Evolutionary conservation across 495 filamentous ascomycete genomes (phyloP).

Genomic region (Penicillium arizonense): DNA sequence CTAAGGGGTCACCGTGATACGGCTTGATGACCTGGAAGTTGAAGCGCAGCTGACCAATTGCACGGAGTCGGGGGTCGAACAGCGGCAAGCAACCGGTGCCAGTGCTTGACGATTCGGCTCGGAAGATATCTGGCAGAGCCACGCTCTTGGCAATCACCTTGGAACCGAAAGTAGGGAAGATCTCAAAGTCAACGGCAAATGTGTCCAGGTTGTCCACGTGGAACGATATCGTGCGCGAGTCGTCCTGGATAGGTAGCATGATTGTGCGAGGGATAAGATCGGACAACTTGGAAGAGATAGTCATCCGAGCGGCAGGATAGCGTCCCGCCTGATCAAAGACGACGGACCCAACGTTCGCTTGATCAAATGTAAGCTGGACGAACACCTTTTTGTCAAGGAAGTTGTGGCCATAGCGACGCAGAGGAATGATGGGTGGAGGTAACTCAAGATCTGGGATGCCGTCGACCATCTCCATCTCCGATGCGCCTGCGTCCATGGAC

Average conservation of each 20-base stretch:
- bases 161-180: conserved; percentile 95
- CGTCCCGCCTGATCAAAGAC: conserved; percentile 92
- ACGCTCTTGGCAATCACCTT: conserved; percentile 96
- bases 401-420: conserved; percentile 94
- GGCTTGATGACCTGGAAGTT: conserved; percentile 95
- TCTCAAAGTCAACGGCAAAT: conserved; percentile 94
- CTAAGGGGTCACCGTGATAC: conserved; percentile 87
- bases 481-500: conserved; percentile 48
- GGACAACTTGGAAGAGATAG: conserved; percentile 92
- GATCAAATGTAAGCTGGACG: conserved; percentile 83
- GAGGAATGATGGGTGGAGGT: conserved; percentile 92
- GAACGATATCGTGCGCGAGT: conserved; percentile 87
- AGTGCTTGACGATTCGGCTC: conserved; percentile 66
- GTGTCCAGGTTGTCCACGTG: conserved; percentile 90
- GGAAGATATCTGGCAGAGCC: conserved; percentile 82
- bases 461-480: conserved; percentile 73
- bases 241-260: conserved; percentile 92
- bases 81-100: conserved; percentile 82
- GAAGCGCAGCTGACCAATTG: conserved; percentile 94
- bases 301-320: conserved; percentile 90
- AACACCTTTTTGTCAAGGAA: conserved; percentile 97
- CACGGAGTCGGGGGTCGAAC: conserved; percentile 86
- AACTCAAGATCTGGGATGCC: conserved; percentile 89
- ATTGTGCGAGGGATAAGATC: conserved; percentile 95
- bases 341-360: conserved; percentile 66